Base-by-base conservation (phyloP, 768 basidiomycete species). In the Calocybe cyanea region DNA sequence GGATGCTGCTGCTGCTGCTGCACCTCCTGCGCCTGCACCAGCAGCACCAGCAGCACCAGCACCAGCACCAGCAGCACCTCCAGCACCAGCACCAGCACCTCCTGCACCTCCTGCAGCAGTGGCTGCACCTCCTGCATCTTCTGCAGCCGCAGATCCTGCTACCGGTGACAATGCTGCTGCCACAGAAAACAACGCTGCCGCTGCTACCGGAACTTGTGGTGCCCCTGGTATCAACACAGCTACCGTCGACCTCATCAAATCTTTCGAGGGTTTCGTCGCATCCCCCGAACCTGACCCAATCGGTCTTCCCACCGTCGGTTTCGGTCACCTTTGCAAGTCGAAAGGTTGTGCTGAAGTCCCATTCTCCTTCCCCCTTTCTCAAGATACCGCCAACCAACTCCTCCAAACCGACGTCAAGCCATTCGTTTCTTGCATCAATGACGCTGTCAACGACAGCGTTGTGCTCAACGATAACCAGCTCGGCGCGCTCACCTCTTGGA, bases 301-400 rank as follows among this genome's bases (percentile, higher is more conserved):
- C 42, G 62, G 60, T 17, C 58, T 63, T 18, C 55, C 62, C 36
- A 63, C 60, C 41, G 62, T 62, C 32, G 62, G 62, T n/a, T 63
- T 60, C 38, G 60, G 60, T 1, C 62, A 63, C 47, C 56, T 57
- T 14, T 63, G 62, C 52, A 51, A 55, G 8, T 49, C 46, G 28
- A 51, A 49, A 37, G 37, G 50, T 18, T 63, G 62, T 35, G 45
- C 55, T 17, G 54, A 52, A 7, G 58, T 53, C 17, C 49, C 56
- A 14, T 55, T 54, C 43, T 43, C 46, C 36, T 63, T 63, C 59
- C 62, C 62, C 2, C 48, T 63, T 15, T 49, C 57, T 0, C 55
- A 60, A 40, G 20, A 20, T 53, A 62, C 57, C 31, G 62, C 62
- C 2, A 32, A 53, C 20, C 57, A 57, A 28, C 62, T 63, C 41